Percentiles rank a stretch among this genome's conserved stretches.
Conservation (phyloP, 805 yeast species). For the Nakazawaea peltata region DNA sequence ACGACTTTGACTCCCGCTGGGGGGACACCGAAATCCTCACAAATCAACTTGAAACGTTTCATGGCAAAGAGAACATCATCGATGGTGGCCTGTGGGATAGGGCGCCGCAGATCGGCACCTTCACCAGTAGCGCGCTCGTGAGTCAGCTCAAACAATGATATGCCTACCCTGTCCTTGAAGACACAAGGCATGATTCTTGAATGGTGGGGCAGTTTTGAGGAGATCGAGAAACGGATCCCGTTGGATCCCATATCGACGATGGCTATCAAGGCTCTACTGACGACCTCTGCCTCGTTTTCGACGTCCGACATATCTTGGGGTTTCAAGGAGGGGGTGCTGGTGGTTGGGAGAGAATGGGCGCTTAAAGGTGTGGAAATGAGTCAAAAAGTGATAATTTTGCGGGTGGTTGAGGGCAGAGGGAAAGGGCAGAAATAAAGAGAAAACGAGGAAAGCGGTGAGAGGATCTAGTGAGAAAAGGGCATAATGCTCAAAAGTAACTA, state of each 20-base stretch:
- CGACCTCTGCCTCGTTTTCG: slow-evolving; percentile 45
- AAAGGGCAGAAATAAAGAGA: too few relatives aligned
- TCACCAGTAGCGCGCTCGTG: slow-evolving; percentile 18
- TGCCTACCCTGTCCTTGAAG: slow-evolving; percentile 65
- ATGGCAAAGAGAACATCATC: slow-evolving; percentile 54
- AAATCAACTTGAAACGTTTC: slow-evolving; percentile 59
- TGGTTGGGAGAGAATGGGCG: too few relatives aligned
- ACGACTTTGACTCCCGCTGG: slow-evolving; percentile 52
- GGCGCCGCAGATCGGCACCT: slow-evolving; percentile 26
- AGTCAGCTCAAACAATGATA: slow-evolving; percentile 60
- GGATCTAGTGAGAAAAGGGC: too few relatives aligned
- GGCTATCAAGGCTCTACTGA: slow-evolving; percentile 50
- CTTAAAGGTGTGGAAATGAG: too few relatives aligned
- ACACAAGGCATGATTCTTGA: slow-evolving; percentile 75
- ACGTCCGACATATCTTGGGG: slow-evolving; percentile 6
- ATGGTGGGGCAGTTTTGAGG: slow-evolving; percentile 60
- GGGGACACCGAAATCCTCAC: slow-evolving; percentile 69
- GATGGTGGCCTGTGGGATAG: slow-evolving; percentile 51
- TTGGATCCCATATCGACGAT: slow-evolving; percentile 75
- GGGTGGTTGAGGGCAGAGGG: too few relatives aligned
- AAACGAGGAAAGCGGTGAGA: too few relatives aligned
- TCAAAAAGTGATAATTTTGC: too few relatives aligned
- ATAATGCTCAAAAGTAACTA: too few relatives aligned
- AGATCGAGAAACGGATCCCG: slow-evolving; percentile 65
- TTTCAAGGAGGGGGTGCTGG: background rate